phyloP scores from a whole-genome alignment of 2,329 filamentous ascomycete genomes.

The Aspergillus ibericus region DNA sequence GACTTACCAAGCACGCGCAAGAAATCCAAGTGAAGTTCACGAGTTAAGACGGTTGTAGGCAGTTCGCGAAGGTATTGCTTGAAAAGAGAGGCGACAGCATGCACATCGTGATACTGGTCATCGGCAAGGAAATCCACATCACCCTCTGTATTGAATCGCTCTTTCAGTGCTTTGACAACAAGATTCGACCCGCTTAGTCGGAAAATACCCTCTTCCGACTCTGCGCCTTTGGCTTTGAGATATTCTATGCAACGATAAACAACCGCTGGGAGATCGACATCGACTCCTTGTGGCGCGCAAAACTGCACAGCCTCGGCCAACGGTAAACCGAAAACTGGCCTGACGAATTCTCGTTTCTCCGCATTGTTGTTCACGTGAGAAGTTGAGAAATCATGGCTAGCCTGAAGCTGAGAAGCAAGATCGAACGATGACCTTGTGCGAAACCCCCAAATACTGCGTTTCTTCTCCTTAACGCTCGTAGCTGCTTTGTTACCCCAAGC shows the following conservation, averaged over 20 bases:
- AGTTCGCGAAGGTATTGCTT: conserved; percentile 93
- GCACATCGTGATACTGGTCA: conserved; percentile 87
- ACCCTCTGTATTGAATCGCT: conserved; percentile 90
- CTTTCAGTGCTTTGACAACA: conserved; percentile 84
- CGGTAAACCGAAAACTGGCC: conserved; percentile 80
- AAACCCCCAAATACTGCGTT: conserved; percentile 68
- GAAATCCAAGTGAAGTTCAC: conserved; percentile 88
- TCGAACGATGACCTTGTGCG: conserved; percentile 70
- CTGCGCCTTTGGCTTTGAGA: conserved; percentile 76
- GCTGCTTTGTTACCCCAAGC: conserved; percentile 77
- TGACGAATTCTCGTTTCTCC: conserved; percentile 55
- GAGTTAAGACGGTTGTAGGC: conserved; percentile 84
- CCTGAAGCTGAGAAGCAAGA: conserved; percentile 46
- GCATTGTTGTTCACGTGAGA: conserved; percentile 54
- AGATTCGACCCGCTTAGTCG: conserved; percentile 94
- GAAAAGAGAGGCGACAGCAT: conserved; percentile 89
- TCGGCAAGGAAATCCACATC: conserved; percentile 81
- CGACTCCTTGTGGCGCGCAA: conserved; percentile 69
- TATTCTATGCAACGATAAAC: conserved; percentile 96
- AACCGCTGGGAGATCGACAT: conserved; percentile 80
- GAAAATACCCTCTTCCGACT: conserved; percentile 91
- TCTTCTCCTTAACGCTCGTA: conserved; percentile 74
- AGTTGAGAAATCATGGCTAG: conserved; percentile 35
- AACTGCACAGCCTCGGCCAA: conserved; percentile 82
- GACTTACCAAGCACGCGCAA: conserved; percentile 67